Percentiles rank a stretch among this genome's conserved stretches.
These are phyloP conservation scores for Penicillium hesseltinei DNA, from an alignment of 2,329 filamentous ascomycete genomes.

Conservation along the genomic window DNA sequence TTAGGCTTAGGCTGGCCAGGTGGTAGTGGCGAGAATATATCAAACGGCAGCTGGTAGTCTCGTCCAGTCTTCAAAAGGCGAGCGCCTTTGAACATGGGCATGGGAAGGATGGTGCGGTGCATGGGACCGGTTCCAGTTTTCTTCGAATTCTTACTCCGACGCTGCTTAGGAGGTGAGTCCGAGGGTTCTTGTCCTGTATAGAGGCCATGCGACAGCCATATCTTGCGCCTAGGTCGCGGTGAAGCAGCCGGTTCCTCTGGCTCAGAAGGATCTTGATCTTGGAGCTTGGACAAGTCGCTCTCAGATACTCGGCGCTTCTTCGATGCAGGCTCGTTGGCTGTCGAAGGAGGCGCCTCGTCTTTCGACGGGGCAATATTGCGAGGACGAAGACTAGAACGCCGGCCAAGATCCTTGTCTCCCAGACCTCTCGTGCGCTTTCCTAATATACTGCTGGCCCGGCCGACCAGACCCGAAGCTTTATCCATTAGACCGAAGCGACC, in stretches of 20 bases:
- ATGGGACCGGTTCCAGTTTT: slow-evolving; percentile 30
- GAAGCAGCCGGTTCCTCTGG: slow-evolving; percentile 23
- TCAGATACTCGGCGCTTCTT: slow-evolving; percentile 47
- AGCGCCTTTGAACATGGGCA: slow-evolving; percentile 76
- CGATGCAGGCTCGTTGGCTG: slow-evolving; percentile 25
- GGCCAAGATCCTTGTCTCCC: slow-evolving; percentile 56
- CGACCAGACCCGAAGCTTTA: slow-evolving; percentile 46
- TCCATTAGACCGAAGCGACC: slow-evolving; percentile 45
- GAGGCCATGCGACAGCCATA: slow-evolving; percentile 77
- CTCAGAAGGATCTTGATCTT: slow-evolving; percentile 17
- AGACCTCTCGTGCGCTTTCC: slow-evolving; percentile 61
- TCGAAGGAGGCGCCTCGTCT: slow-evolving; percentile 16
- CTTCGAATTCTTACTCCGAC: slow-evolving; percentile 43
- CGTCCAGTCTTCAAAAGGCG: slow-evolving; percentile 68
- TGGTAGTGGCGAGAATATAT: slow-evolving; percentile 83
- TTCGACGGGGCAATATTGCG: slow-evolving; percentile 32
- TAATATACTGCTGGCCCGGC: slow-evolving; percentile 52
- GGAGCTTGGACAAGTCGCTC: slow-evolving; percentile 30
- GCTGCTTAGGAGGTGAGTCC: slow-evolving; percentile 50
- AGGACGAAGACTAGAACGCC: slow-evolving; percentile 59
- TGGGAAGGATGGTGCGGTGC: slow-evolving; percentile 57
- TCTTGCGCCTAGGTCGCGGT: slow-evolving; percentile 56
- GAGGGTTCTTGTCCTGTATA: slow-evolving; percentile 75
- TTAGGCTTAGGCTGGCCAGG: slow-evolving; percentile 86
- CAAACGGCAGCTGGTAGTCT: slow-evolving; percentile 85